Evolutionary conservation across 371 early-diverging fungal species (phyloP).

Genomic region (Ordospora pajunii): DNA sequence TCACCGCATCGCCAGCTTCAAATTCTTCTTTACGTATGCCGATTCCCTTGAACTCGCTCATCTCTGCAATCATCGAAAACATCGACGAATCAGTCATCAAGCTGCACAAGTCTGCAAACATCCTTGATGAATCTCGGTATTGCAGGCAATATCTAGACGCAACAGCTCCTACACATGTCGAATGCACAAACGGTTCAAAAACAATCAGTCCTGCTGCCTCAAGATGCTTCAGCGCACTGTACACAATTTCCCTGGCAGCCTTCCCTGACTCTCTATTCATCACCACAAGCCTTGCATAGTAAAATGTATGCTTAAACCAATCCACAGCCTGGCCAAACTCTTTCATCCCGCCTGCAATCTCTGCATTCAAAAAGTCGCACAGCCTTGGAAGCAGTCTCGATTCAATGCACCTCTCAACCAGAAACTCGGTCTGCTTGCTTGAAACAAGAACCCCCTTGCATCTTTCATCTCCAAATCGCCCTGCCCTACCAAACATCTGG

Average conservation of each 20-base stretch:
- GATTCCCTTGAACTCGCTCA: not conserved
- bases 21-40: not conserved
- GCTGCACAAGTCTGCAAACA: not conserved
- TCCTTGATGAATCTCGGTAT: not conserved
- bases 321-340: slow-evolving; percentile 80
- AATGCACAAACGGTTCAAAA: not conserved
- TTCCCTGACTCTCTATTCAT: not conserved
- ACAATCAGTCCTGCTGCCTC: not conserved
- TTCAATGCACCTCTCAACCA: slow-evolving; percentile 38
- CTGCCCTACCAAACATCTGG: slow-evolving; percentile 43
- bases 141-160: not conserved
- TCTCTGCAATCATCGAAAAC: not conserved
- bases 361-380: slow-evolving; percentile 38
- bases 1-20: not conserved
- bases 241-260: not conserved
- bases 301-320: slow-evolving; percentile 88
- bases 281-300: slow-evolving; percentile 73
- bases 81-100: not conserved
- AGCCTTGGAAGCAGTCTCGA: slow-evolving; percentile 35
- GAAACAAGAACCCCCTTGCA: slow-evolving; percentile 94
- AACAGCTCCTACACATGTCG: not conserved
- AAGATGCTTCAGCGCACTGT: not conserved
- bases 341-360: slow-evolving; percentile 63
- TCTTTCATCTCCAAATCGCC: slow-evolving; percentile 68
- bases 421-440: slow-evolving; percentile 66